These are phyloP conservation scores for Backusella westeae DNA, from an alignment of 192 early-diverging fungal species.

Conservation along the genomic window DNA sequence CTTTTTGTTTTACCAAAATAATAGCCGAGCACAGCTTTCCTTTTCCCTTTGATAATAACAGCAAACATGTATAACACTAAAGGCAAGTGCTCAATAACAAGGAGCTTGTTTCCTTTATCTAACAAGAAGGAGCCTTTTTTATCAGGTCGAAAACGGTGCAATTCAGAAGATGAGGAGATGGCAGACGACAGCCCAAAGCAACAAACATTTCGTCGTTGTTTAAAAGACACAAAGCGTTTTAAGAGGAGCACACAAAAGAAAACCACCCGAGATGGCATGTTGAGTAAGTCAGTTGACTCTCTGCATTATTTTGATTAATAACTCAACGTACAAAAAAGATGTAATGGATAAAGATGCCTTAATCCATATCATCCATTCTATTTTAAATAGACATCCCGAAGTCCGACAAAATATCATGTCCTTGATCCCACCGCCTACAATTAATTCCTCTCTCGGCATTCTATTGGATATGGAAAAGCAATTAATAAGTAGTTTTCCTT, in stretches of 20 bases:
- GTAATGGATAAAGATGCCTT: constrained; percentile 70
- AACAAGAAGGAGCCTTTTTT: not conserved
- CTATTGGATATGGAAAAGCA: constrained; percentile 69
- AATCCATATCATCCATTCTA: constrained; percentile 62
- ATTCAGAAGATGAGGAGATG: constrained; percentile 39
- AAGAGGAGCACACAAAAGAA: not conserved
- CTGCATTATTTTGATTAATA: not conserved
- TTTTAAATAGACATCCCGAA: constrained; percentile 71
- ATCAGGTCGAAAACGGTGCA: constrained; percentile 30
- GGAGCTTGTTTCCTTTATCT: not conserved
- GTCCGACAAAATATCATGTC: constrained; percentile 65
- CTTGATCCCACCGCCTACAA: constrained; percentile 85
- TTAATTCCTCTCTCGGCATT: constrained; percentile 65
- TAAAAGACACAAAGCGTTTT: not conserved
- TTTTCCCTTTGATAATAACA: not conserved
- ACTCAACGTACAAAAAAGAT: constrained; percentile 16
- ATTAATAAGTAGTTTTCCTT: constrained; percentile 80
- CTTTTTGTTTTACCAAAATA: not conserved
- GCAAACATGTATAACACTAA: not conserved
- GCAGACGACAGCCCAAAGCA: not conserved
- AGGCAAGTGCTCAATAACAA: not conserved
- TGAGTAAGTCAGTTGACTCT: not conserved
- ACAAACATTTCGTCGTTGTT: not conserved
- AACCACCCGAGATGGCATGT: not conserved
- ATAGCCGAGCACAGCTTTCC: too few relatives aligned